phyloP scores from a whole-genome alignment of 1,284 basidiomycete species.

The Leccinum pachyderme region DNA sequence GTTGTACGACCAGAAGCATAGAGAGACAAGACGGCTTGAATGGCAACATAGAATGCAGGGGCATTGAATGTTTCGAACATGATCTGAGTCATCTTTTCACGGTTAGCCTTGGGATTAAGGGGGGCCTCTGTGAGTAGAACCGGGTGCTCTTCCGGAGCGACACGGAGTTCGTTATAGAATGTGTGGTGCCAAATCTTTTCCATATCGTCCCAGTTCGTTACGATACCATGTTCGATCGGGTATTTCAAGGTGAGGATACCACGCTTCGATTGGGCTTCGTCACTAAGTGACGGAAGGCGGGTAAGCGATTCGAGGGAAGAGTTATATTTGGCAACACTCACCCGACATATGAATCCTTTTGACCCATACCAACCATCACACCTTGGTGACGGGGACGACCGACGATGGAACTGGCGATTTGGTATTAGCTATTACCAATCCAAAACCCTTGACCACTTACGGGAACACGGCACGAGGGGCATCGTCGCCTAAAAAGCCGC shows the following conservation, averaged over 20 bases:
- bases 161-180: conserved; percentile 83
- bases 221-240: conserved; percentile 76
- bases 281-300: conserved; percentile 39
- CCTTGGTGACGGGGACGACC: conserved; percentile 85
- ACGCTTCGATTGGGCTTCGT: conserved; percentile 90
- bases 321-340: conserved; percentile 27
- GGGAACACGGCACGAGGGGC: conserved; percentile 77
- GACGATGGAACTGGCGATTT: conserved; percentile 64
- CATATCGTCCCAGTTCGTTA: conserved; percentile 95
- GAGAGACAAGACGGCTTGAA: conserved; percentile 86
- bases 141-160: conserved; percentile 82
- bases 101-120: conserved; percentile 88
- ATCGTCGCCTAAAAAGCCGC: conserved; percentile 56
- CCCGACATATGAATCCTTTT: conserved; percentile 83
- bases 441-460: conserved; percentile 36
- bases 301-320: neutral
- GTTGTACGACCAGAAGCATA: conserved; percentile 89
- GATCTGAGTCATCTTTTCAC: conserved; percentile 95
- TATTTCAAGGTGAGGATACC: conserved; percentile 89
- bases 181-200: conserved; percentile 92
- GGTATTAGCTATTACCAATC: conserved; percentile 9
- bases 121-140: conserved; percentile 87
- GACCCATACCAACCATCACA: conserved; percentile 83
- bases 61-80: conserved; percentile 95
- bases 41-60: conserved; percentile 87